phyloP scores from a whole-genome alignment of 306 rosid genomes.

The Dryas drummondii region DNA sequence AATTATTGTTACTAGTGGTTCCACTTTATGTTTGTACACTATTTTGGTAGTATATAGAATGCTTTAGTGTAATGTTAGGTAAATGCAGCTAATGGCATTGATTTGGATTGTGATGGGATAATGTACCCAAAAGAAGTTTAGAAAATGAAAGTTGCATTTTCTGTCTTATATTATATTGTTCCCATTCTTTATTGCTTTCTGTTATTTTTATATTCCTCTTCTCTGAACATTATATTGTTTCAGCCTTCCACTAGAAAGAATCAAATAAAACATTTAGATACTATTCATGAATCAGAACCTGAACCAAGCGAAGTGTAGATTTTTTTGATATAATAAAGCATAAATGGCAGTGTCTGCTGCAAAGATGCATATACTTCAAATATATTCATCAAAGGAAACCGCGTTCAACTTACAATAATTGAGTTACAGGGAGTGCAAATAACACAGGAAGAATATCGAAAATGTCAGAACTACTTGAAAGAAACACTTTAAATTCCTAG shows the following conservation, averaged over 20 bases:
- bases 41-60: constrained; percentile 9
- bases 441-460: constrained; percentile 1
- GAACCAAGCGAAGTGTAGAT: not conserved
- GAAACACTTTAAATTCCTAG: constrained; percentile 6
- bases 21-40: constrained; percentile 27
- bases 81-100: constrained; percentile 18
- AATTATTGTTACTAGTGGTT: constrained; percentile 32
- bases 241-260: not conserved
- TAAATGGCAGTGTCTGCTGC: not conserved
- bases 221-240: not conserved
- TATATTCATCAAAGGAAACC: not conserved
- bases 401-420: not conserved
- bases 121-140: not conserved
- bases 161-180: not conserved
- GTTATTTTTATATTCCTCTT: not conserved
- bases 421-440: constrained; percentile 15
- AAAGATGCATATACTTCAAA: not conserved
- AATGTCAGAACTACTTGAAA: not conserved
- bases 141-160: constrained; percentile 6
- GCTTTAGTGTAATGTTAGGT: constrained; percentile 24
- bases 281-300: not conserved
- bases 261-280: not conserved
- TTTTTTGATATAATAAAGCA: not conserved
- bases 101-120: constrained; percentile 19
- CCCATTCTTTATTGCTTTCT: not conserved